Conservation (phyloP, 306 rosid species). For the Ziziphus jujuba region DNA sequence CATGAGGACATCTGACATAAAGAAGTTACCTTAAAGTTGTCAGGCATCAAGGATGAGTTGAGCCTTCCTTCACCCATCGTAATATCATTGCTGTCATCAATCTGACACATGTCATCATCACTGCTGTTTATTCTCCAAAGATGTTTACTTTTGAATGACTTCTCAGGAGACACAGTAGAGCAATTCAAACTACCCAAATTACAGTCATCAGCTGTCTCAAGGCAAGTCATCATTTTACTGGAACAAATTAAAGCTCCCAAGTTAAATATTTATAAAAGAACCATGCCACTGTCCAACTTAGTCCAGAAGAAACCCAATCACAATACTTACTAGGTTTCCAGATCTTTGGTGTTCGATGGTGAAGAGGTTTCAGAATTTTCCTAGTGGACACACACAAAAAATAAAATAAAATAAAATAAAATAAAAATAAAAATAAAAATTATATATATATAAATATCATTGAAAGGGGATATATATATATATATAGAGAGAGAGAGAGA, state of each 20-base stretch:
- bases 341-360: conserved; percentile 38
- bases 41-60: conserved; percentile 47
- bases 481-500: no score
- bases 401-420: no score
- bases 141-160: conserved; percentile 37
- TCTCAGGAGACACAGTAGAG: conserved; percentile 48
- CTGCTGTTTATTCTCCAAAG: conserved; percentile 57
- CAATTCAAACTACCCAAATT: conserved; percentile 52
- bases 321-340: conserved; percentile 50
- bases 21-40: conserved; percentile 57
- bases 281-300: conserved; percentile 23
- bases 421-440: no score
- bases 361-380: conserved; percentile 47
- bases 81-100: conserved; percentile 64
- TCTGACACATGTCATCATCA: conserved; percentile 83
- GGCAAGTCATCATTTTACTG: conserved; percentile 43
- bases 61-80: conserved; percentile 40
- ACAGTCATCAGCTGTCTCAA: conserved; percentile 46
- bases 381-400: conserved; percentile 35
- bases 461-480: no score
- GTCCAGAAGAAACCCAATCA: conserved; percentile 7
- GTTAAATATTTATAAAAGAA: conserved; percentile 13
- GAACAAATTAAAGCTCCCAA: conserved; percentile 22
- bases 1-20: conserved; percentile 8
- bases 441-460: no score